phyloP scores from a whole-genome alignment of 805 yeast species.

The Candida hungchunana region DNA sequence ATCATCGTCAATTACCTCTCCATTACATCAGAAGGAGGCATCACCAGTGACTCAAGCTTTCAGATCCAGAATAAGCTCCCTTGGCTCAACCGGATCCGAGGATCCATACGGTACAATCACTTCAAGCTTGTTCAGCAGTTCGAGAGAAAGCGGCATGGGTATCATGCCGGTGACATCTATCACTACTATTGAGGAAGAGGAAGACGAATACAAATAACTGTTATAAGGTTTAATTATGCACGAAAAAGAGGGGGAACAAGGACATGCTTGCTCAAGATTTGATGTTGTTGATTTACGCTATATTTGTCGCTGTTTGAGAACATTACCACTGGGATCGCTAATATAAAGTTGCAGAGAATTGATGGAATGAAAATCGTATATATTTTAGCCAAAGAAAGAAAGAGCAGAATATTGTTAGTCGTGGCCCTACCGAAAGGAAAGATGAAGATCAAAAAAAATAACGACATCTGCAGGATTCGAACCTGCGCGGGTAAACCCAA shows the following conservation, averaged over 20 bases:
- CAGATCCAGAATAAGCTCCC: slow-evolving; percentile 17
- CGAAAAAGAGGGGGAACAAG: too few relatives aligned
- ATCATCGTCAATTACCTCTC: slow-evolving; percentile 8
- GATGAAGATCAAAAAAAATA: slow-evolving; percentile 14
- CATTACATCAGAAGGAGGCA: slow-evolving; percentile 5
- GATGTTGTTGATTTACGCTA: too few relatives aligned
- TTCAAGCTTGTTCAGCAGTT: slow-evolving; percentile 19
- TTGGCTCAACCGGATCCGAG: slow-evolving; percentile 5
- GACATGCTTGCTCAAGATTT: too few relatives aligned
- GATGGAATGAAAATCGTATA: too few relatives aligned
- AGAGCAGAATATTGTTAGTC: too few relatives aligned
- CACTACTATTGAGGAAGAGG: slow-evolving; percentile 20
- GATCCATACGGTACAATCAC: slow-evolving; percentile 4
- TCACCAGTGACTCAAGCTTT: slow-evolving; percentile 20
- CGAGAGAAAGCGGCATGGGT: slow-evolving; percentile 8
- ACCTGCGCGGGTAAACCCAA: slow-evolving; percentile 61
- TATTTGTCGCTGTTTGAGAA: too few relatives aligned
- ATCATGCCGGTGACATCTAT: slow-evolving; percentile 18
- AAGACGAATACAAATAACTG: slow-evolving; percentile 4
- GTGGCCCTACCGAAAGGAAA: too few relatives aligned
- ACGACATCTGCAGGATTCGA: slow-evolving; percentile 74
- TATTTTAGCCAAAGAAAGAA: too few relatives aligned
- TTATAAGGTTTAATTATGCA: too few relatives aligned
- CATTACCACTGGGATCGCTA: too few relatives aligned
- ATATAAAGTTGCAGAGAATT: too few relatives aligned